Evolutionary conservation across 108 stramenopile species (phyloP).

Genomic region (Stephanodiscus triporus): DNA sequence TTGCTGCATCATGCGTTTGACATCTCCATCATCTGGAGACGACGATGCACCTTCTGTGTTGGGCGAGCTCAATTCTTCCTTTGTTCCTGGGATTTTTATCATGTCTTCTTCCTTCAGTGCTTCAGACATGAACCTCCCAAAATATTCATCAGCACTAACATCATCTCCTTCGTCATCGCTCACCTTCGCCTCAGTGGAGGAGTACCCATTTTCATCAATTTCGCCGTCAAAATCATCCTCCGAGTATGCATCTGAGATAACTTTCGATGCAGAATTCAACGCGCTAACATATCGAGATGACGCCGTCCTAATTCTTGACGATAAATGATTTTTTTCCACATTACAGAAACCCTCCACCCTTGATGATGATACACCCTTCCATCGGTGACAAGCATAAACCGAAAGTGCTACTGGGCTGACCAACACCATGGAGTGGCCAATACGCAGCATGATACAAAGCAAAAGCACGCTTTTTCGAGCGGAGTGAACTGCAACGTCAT

Average conservation of each 20-base stretch:
- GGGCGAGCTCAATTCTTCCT: not conserved
- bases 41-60: slow-evolving; percentile 9
- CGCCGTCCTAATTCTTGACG: not conserved
- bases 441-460: not conserved
- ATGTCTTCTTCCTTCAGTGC: slow-evolving; percentile 15
- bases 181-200: slow-evolving; percentile 1
- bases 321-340: not conserved
- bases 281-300: not conserved
- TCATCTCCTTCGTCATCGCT: slow-evolving; percentile 17
- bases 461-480: not conserved
- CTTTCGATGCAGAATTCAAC: slow-evolving; percentile 2
- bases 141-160: slow-evolving; percentile 18
- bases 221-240: slow-evolving; percentile 12
- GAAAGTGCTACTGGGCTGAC: not conserved
- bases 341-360: not conserved
- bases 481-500: not conserved
- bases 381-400: not conserved
- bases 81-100: not conserved
- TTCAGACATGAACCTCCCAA: slow-evolving; percentile 21
- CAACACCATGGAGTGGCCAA: slow-evolving; percentile 1
- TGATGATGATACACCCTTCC: not conserved
- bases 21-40: slow-evolving; percentile 6
- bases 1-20: slow-evolving; percentile 51
- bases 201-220: slow-evolving; percentile 10
- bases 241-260: slow-evolving; percentile 1